Evolutionary conservation across 2,329 filamentous ascomycete genomes (phyloP), one percentile per base, ranked within the genome.

Genomic region (Fusarium coffeatum): DNA sequence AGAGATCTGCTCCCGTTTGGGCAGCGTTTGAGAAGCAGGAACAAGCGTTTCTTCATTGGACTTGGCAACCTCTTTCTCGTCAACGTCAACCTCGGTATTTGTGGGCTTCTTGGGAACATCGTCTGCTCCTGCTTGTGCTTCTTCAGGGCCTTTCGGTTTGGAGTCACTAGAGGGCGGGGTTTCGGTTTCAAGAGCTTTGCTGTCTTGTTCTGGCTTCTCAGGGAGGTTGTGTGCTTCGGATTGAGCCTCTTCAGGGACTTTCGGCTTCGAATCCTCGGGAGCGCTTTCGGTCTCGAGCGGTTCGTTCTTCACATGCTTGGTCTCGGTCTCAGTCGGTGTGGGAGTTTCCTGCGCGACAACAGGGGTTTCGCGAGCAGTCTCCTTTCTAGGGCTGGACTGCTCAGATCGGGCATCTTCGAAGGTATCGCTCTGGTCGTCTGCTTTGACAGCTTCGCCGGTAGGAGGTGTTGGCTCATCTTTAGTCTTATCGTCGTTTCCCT

Each of bases 1-100:
- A 12, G 94, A 97, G 20, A 82, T 72, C n/a, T 72, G 77, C 12
- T 74, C 74, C 47, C 70, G 76, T 32, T 63, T 60, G 13, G 59
- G 64, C 13, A 57, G 72, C 25, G 54, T 58, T n/a, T 63, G 60
- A 23, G 54, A 58, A 27, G 61, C 53, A 28, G 68, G 50, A 11
- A 16, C 28, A 18, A 43, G 67, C 65, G 55, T 76, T 58, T 55
- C 59, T 50, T 76, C 60, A n/a, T 55, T 48, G 15, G 48, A 40
- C 18, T 62, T 50, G 8, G 51, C 34, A 23, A 57, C 16, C 22
- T 68, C 66, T 25, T 51, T 30, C 20, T 72, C 62, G 9, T 57
- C 62, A 16, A 25, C 30, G 10, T 51, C 50, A n/a, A 59, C 32
- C 11, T 66, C 67, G 25, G 57, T 34, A 64, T 66, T 43, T 30